These are phyloP conservation scores for Lolium multiflorum DNA, from an alignment of 176 grass and related monocot genomes.

Conservation along the genomic window DNA sequence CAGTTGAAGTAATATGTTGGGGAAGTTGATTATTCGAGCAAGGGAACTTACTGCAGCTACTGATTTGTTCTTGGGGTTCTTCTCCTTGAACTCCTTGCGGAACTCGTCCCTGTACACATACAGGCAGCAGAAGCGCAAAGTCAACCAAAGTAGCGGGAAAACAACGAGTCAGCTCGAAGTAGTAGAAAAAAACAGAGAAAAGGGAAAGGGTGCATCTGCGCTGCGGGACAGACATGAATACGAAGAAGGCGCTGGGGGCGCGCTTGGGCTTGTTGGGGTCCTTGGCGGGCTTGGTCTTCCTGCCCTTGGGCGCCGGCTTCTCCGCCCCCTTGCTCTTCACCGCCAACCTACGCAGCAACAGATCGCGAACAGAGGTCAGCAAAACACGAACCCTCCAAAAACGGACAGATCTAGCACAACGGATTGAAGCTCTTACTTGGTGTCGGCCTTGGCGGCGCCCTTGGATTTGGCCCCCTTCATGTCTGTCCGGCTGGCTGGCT, in stretches of 20 bases:
- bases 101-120: conserved; percentile 68
- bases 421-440: conserved; percentile 55
- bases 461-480: conserved; percentile 89
- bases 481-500: no score
- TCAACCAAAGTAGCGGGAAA: not conserved
- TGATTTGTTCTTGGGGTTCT: conserved; percentile 92
- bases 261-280: conserved; percentile 97
- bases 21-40: no score
- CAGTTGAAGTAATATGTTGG: no score
- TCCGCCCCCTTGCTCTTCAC: conserved; percentile 74
- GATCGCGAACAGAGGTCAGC: not conserved
- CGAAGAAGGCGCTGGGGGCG: conserved; percentile 88
- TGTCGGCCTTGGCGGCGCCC: conserved; percentile 69
- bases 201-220: no score
- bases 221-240: no score
- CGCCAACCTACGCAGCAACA: conserved; percentile 45
- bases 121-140: not conserved
- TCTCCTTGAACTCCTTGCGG: conserved; percentile 92
- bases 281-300: conserved; percentile 73
- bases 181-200: no score
- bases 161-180: no score
- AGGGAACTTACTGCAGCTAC: conserved; percentile 70
- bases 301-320: conserved; percentile 53
- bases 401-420: conserved; percentile 14
- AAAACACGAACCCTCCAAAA: no score